phyloP scores from a whole-genome alignment of 148 eudicot species.

The Spergularia marina region DNA sequence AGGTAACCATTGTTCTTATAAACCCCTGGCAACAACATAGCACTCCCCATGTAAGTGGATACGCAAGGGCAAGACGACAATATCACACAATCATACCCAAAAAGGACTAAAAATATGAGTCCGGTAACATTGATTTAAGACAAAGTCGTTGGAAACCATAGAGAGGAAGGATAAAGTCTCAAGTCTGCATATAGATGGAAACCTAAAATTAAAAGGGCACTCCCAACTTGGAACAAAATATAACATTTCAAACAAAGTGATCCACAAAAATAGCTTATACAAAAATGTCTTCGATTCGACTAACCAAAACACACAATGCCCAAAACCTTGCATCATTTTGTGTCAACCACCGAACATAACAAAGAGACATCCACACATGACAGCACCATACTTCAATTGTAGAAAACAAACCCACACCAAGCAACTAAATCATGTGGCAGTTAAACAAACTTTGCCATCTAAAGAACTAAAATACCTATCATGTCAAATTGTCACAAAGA shows the following conservation, averaged over 20 bases:
- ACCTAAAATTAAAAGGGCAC: neutral
- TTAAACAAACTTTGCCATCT: conserved; percentile 4
- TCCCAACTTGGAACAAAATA: neutral
- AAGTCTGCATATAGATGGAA: neutral
- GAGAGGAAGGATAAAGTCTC: neutral
- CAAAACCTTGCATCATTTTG: neutral
- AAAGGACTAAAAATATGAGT: neutral
- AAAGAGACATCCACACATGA: conserved; percentile 4
- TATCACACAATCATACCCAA: neutral
- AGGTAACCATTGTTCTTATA: conserved; percentile 95
- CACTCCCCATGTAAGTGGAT: conserved; percentile 15
- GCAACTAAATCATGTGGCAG: neutral
- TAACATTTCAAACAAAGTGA: neutral
- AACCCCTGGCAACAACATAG: conserved; percentile 52
- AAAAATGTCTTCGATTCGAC: neutral
- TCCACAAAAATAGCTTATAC: conserved; percentile 1
- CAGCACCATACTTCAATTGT: neutral
- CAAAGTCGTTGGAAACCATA: neutral
- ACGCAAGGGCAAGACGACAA: neutral
- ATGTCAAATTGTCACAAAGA: neutral
- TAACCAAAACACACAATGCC: conserved; percentile 9
- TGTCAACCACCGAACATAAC: conserved; percentile 5
- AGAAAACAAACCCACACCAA: conserved; percentile 2
- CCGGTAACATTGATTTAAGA: neutral
- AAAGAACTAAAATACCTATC: too few species aligned